Evolutionary conservation across 2,329 filamentous ascomycete genomes (phyloP).

Genomic region (Lecanicillium sp.): DNA sequence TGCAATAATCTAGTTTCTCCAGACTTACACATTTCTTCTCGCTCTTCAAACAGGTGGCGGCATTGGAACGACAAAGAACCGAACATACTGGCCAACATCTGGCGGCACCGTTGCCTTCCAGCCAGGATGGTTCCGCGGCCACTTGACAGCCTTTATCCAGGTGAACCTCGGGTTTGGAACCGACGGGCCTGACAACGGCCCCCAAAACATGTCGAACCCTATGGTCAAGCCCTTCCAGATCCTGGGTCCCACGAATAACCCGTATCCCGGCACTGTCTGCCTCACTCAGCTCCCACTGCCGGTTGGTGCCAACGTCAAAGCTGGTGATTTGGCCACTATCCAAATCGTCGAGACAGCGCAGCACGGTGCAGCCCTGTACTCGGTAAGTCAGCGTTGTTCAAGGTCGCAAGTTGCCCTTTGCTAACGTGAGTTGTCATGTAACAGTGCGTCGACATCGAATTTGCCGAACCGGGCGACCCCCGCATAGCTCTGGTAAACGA

Average conservation of each 20-base stretch:
- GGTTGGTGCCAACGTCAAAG: slow-evolving; percentile 57
- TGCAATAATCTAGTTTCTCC: no score
- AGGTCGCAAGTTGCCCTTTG: neutral
- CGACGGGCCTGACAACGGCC: slow-evolving; percentile 53
- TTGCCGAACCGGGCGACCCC: slow-evolving; percentile 67
- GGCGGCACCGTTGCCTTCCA: slow-evolving; percentile 88
- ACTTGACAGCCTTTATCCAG: slow-evolving; percentile 74
- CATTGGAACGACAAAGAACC: slow-evolving; percentile 66
- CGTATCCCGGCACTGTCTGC: slow-evolving; percentile 86
- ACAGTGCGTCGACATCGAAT: slow-evolving; percentile 91
- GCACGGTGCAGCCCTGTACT: slow-evolving; percentile 77
- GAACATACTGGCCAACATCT: slow-evolving; percentile 82
- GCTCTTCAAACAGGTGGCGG: slow-evolving; percentile 62
- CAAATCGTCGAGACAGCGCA: slow-evolving; percentile 78
- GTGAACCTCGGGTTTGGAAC: slow-evolving; percentile 85
- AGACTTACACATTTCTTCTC: neutral
- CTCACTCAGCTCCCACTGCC: slow-evolving; percentile 85
- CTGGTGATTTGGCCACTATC: slow-evolving; percentile 86
- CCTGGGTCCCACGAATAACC: slow-evolving; percentile 68
- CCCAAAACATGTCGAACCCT: slow-evolving; percentile 77
- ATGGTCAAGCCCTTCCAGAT: slow-evolving; percentile 80
- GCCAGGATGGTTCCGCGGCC: slow-evolving; percentile 93
- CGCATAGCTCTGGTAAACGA: slow-evolving; percentile 64
- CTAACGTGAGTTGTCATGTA: slow-evolving; percentile 2
- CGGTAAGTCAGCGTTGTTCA: slow-evolving; percentile 45